Base-by-base conservation (phyloP, 2,329 filamentous ascomycete genomes). In the Botrytis paeoniae region DNA sequence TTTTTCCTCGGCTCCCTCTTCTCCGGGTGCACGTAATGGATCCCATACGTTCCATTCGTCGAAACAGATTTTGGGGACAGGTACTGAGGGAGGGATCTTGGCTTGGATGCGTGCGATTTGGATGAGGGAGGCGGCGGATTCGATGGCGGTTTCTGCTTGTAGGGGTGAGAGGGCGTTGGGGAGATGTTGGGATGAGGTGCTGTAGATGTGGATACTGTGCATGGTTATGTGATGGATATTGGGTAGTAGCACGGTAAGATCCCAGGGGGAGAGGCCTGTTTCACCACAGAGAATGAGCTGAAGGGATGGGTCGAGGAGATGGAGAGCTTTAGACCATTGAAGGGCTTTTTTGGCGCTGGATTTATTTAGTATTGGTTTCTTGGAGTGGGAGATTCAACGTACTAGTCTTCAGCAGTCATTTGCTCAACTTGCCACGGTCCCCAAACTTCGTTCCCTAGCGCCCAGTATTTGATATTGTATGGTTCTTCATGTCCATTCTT, bases 381-480 rank as follows among this genome's bases (percentile, higher is more conserved):
- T 20, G 1, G 35, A 43, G 37, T 22, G 20, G 16, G 20, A 39
- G 29, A 29, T 14, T 37, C 10, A 9, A 48, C 62, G 16, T 72
- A 72, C 70, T 89, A 89, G 78, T 85, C 85, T 77, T 86, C 84
- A 76, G 87, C 86, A 51, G 85, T 88, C 83, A 87, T 85, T 78
- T 88, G 85, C 54, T 83, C 87, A 45, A 89, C 86, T 81, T 88
- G 86, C 79, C 80, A 81, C 12, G 80, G 78, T 68, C 80, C 80
- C 78, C 79, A 81, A 48, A 86, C 86, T 78, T 91, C 89, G 82
- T 96, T 96, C 16, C 93, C 93, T 39, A 96, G 87, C 2, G 92
- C 92, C 93, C 93, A 96, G 85, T 95, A 95, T 83, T 93, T 94
- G 78, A 95, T 88, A 74, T 91, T 90, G 83, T 95, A 95, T 7